These are phyloP conservation scores for Gossypium herbaceum DNA, from an alignment of 345 rosid species.

Conservation along the genomic window DNA sequence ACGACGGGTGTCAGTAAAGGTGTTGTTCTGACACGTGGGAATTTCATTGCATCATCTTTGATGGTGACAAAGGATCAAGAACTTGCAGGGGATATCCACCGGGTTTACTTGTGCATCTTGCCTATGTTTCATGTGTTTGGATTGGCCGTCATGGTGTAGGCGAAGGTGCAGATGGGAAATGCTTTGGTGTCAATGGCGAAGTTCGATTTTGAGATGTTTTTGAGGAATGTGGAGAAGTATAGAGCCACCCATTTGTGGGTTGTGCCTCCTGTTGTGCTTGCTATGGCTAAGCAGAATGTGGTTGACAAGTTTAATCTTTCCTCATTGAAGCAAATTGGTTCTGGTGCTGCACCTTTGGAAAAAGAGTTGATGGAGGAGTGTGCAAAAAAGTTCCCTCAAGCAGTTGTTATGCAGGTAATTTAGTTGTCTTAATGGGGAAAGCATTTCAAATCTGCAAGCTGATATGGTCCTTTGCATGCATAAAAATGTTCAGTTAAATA, in stretches of 20 bases:
- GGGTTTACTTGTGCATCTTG: conserved; percentile 54
- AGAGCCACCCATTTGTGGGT: conserved; percentile 71
- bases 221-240: conserved; percentile 55
- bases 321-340: conserved; percentile 58
- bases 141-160: conserved; percentile 38
- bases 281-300: conserved; percentile 60
- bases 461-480: no score
- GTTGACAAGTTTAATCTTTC: conserved; percentile 66
- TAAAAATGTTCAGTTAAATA: neutral
- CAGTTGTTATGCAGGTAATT: conserved; percentile 54
- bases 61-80: conserved; percentile 51
- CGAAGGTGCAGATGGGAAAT: conserved; percentile 64
- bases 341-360: conserved; percentile 88
- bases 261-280: conserved; percentile 82
- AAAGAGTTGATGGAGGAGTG: conserved; percentile 88
- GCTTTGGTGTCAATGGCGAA: conserved; percentile 58
- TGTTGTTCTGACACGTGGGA: conserved; percentile 70
- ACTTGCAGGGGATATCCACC: conserved; percentile 43
- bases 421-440: neutral
- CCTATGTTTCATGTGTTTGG: conserved; percentile 97
- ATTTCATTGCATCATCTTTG: conserved; percentile 62
- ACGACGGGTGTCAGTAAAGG: conserved; percentile 90
- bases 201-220: conserved; percentile 54
- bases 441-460: neutral
- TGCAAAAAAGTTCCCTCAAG: conserved; percentile 54